A percentile compares a stretch with the other conserved stretches of the same genome.
Evolutionary conservation across 2,329 filamentous ascomycete genomes (phyloP).

Genomic region (Catunica adiposa): DNA sequence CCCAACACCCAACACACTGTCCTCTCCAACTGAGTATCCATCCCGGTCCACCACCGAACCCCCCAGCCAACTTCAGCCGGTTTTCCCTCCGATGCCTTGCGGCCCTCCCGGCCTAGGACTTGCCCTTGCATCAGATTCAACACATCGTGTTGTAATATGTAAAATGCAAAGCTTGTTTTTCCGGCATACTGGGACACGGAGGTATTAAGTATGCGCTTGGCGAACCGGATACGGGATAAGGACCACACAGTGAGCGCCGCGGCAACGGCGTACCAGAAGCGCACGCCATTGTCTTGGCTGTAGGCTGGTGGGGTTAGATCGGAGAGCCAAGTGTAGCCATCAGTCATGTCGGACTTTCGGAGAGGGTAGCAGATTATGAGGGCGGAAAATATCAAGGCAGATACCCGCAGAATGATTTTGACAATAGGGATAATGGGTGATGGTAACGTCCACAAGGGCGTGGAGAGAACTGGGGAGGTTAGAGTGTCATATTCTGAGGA

Average conservation of each 20-base stretch:
- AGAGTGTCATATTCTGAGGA: background rate
- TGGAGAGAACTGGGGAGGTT: background rate
- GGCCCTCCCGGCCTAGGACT: conserved; percentile 1
- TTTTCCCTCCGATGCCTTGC: background rate
- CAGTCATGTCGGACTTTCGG: conserved; percentile 28
- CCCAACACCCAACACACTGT: conserved; percentile 9
- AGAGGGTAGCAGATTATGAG: conserved; percentile 23
- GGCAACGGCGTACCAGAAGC: conserved; percentile 40
- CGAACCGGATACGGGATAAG: conserved; percentile 29
- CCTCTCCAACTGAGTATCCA: conserved; percentile 3
- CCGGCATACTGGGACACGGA: conserved; percentile 39
- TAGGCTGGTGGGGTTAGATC: conserved; percentile 33
- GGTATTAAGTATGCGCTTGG: conserved; percentile 35
- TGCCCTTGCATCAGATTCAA: conserved; percentile 11
- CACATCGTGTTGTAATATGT: conserved; percentile 33
- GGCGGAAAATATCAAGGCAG: background rate
- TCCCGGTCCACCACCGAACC: conserved; percentile 2
- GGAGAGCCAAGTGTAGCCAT: conserved; percentile 34
- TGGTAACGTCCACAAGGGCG: background rate
- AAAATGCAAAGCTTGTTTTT: conserved; percentile 42
- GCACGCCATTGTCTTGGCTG: conserved; percentile 26
- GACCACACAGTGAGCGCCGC: conserved; percentile 35
- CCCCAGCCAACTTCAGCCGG: conserved; percentile 11
- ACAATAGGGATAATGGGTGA: background rate
- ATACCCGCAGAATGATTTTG: background rate